These are phyloP conservation scores for Cryptosporidium ubiquitum DNA, from an alignment of 169 alveolate species.

Conservation along the genomic window DNA sequence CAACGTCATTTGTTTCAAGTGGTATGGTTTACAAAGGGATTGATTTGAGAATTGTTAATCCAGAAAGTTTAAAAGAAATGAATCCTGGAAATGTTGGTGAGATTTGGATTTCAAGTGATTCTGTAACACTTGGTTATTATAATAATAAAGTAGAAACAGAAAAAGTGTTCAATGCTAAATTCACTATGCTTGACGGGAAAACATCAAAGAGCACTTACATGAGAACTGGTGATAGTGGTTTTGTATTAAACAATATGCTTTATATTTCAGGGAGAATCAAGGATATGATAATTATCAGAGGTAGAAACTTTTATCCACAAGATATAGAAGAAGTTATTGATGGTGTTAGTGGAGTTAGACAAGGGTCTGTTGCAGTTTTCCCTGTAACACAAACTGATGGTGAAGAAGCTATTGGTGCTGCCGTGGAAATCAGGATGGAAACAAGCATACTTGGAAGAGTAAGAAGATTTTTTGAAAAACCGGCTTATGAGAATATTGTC, in stretches of 20 bases:
- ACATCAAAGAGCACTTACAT: slow-evolving; percentile 75
- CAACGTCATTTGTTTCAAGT: slow-evolving; percentile 56
- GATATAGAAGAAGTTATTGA: slow-evolving; percentile 82
- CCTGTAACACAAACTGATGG: slow-evolving; percentile 78
- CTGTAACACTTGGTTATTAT: slow-evolving; percentile 80
- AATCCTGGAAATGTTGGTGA: slow-evolving; percentile 78
- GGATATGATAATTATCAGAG: slow-evolving; percentile 80
- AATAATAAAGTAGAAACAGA: slow-evolving; percentile 76
- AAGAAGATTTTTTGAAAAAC: slow-evolving; percentile 77
- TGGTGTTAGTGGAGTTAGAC: slow-evolving; percentile 75
- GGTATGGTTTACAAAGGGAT: slow-evolving; percentile 35
- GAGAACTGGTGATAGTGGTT: slow-evolving; percentile 83
- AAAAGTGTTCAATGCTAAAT: slow-evolving; percentile 64
- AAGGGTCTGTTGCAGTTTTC: slow-evolving; percentile 80
- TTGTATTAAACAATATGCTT: slow-evolving; percentile 77
- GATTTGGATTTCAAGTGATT: slow-evolving; percentile 77
- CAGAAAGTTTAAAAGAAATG: slow-evolving; percentile 78
- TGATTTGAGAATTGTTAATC: slow-evolving; percentile 79
- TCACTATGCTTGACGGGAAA: slow-evolving; percentile 61
- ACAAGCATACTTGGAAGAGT: slow-evolving; percentile 76
- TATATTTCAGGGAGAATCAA: slow-evolving; percentile 81
- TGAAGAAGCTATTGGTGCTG: slow-evolving; percentile 79
- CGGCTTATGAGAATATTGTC: slow-evolving; percentile 77
- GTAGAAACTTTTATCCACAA: slow-evolving; percentile 82
- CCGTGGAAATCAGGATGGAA: slow-evolving; percentile 80